These are phyloP conservation scores for Saururus chinensis DNA, from an alignment of 164 flowering plant species.

Conservation along the genomic window DNA sequence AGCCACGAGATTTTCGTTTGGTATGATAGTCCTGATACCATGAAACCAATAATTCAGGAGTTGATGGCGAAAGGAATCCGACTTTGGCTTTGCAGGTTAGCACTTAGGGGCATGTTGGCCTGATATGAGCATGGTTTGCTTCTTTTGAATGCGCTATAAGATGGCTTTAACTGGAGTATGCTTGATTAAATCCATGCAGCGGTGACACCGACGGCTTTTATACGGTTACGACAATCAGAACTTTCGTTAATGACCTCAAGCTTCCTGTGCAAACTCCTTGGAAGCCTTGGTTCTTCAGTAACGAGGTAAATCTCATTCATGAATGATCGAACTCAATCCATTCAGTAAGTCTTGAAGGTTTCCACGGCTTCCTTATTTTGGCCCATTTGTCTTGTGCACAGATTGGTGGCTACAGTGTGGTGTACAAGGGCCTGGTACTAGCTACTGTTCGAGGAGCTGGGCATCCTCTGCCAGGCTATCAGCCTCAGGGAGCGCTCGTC, in stretches of 20 bases:
- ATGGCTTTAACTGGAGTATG: neutral
- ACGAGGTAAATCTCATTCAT: conserved; percentile 40
- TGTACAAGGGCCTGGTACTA: conserved; percentile 28
- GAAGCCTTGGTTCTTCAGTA: conserved; percentile 43
- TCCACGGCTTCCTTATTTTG: neutral
- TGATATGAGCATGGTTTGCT: neutral
- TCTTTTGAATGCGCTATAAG: neutral
- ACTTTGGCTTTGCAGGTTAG: conserved; percentile 69
- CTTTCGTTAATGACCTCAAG: too few species aligned
- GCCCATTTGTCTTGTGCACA: neutral
- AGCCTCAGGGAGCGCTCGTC: too few species aligned
- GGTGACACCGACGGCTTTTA: conserved; percentile 69
- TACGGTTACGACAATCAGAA: conserved; percentile 62
- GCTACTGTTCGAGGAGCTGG: too few species aligned
- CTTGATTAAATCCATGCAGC: conserved; percentile 28
- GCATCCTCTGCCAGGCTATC: too few species aligned
- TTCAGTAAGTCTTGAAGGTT: too few species aligned
- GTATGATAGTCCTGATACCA: conserved; percentile 33
- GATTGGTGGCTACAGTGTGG: conserved; percentile 11
- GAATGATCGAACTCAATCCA: too few species aligned
- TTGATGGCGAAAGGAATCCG: conserved; percentile 40
- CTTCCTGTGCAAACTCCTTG: conserved; percentile 31
- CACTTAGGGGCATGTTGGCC: too few species aligned
- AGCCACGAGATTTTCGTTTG: conserved; percentile 30
- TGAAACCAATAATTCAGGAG: conserved; percentile 44